These are phyloP conservation scores for Lathyrus sativus DNA, from an alignment of 306 rosid genomes.

Conservation along the genomic window DNA sequence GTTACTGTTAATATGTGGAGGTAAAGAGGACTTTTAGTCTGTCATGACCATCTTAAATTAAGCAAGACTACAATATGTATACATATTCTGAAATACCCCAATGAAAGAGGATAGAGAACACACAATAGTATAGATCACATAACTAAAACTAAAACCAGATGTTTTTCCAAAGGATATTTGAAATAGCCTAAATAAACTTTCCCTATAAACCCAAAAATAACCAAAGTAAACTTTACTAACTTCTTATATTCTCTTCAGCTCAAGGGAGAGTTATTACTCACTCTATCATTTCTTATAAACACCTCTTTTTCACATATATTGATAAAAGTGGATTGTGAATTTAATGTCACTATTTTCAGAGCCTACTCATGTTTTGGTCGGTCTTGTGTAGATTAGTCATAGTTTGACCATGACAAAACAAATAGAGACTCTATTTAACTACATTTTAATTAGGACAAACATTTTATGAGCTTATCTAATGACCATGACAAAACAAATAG, in stretches of 20 bases:
- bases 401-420: too few relatives aligned
- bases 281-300: too few relatives aligned
- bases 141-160: constrained; percentile 7
- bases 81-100: constrained; percentile 22
- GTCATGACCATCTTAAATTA: constrained; percentile 21
- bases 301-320: too few relatives aligned
- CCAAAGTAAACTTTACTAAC: background rate
- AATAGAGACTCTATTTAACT: too few relatives aligned
- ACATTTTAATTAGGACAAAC: too few relatives aligned
- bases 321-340: too few relatives aligned
- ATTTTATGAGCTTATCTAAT: too few relatives aligned
- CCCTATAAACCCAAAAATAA: constrained; percentile 24
- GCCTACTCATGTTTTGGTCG: too few relatives aligned
- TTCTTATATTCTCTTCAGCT: background rate
- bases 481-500: too few relatives aligned
- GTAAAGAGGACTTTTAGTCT: constrained; percentile 20
- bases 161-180: background rate
- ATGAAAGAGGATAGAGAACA: constrained; percentile 17
- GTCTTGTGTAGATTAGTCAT: too few relatives aligned
- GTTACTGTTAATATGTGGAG: constrained; percentile 8
- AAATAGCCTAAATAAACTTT: background rate
- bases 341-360: too few relatives aligned
- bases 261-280: background rate
- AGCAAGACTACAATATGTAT: constrained; percentile 4
- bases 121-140: background rate